Conservation (phyloP, 768 basidiomycete species). For the Kwoniella shandongensis region DNA sequence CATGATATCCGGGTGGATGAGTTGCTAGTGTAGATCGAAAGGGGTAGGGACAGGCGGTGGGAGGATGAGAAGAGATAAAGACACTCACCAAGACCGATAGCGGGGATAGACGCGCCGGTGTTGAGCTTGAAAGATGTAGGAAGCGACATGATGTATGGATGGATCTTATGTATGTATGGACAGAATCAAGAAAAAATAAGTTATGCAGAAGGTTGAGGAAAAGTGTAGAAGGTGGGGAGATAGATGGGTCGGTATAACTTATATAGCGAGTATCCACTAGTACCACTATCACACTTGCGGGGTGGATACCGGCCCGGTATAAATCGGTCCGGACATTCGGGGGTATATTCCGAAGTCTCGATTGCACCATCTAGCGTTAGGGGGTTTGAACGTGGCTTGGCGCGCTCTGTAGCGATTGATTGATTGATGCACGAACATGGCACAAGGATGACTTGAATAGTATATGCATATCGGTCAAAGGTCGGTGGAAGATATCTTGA, state of each 20-base stretch:
- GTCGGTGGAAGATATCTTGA: too few species aligned
- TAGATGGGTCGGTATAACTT: too few species aligned
- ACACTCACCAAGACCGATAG: slow-evolving; percentile 70
- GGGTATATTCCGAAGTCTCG: not conserved
- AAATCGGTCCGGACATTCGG: not conserved
- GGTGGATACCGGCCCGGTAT: not conserved
- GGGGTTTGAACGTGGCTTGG: too few species aligned
- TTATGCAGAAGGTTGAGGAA: not conserved
- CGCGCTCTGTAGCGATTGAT: too few species aligned
- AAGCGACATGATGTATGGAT: not conserved
- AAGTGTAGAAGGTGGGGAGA: not conserved
- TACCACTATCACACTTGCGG: not conserved
- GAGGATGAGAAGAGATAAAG: not conserved
- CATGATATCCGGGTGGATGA: too few species aligned
- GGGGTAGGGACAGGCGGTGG: not conserved
- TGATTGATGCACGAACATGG: too few species aligned
- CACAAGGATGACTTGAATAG: too few species aligned
- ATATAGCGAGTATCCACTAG: not conserved
- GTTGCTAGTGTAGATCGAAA: too few species aligned
- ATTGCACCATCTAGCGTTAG: too few species aligned
- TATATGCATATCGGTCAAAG: too few species aligned
- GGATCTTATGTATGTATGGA: not conserved
- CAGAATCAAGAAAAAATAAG: not conserved
- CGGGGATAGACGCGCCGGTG: slow-evolving; percentile 63
- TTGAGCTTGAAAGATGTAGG: slow-evolving; percentile 53